These are phyloP conservation scores for Buddleja alternifolia DNA, from an alignment of 257 asterid species.

Conservation along the genomic window DNA sequence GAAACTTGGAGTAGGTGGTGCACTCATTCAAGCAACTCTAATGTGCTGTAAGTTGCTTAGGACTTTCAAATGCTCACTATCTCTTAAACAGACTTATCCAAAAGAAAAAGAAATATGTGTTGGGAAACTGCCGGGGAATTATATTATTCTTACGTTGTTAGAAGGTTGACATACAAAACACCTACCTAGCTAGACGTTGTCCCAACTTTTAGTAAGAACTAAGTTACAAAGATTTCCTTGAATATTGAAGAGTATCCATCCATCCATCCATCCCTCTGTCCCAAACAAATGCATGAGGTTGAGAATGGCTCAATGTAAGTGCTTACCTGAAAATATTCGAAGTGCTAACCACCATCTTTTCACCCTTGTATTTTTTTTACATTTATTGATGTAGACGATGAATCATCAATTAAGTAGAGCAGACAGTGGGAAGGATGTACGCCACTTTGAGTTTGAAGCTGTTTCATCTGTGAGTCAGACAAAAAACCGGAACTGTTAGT, in stretches of 20 bases:
- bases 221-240: neutral
- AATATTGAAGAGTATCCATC: neutral
- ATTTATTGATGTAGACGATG: constrained; percentile 51
- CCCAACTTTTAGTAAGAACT: neutral
- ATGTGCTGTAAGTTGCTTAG: neutral
- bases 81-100: neutral
- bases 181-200: neutral
- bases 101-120: neutral
- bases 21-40: neutral
- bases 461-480: constrained; percentile 82
- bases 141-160: neutral
- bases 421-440: constrained; percentile 77
- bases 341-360: constrained; percentile 15
- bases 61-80: neutral
- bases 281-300: neutral
- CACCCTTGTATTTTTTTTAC: constrained; percentile 3
- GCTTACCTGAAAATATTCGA: constrained; percentile 20
- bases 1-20: neutral
- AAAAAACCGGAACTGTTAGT: constrained; percentile 2
- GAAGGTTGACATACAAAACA: constrained; percentile 5
- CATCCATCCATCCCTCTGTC: constrained; percentile 11
- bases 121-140: neutral
- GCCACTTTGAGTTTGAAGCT: constrained; percentile 87
- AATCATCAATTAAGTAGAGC: constrained; percentile 54
- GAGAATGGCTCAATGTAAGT: constrained; percentile 12